Base-by-base conservation (phyloP, 139 green algal genomes). In the Edaphochlamys debaryana region DNA sequence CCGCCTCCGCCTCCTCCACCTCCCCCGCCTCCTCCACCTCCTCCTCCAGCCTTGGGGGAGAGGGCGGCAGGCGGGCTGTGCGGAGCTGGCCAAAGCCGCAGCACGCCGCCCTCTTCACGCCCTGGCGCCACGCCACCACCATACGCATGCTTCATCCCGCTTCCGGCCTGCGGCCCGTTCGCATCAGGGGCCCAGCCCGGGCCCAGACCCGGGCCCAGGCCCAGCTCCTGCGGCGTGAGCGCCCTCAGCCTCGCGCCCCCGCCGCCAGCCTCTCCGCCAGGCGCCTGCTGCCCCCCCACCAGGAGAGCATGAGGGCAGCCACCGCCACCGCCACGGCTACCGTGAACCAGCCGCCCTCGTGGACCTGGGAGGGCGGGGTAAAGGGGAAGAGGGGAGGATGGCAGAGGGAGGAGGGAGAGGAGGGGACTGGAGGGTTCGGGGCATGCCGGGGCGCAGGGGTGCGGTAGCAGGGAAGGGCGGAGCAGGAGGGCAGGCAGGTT, bases 271-370 rank as follows among this genome's bases (percentile, higher is more conserved):
- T 38, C 74, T 81, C 74, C 17, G 56, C 74, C 60, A 81, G 58
- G 1, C 74, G 74, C 1, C 74, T 29, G 60, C 74, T 71, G 74
- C 74, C 74, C 36, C 67, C 67, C 79, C 79, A 85, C 82, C 82
- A 87, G 0, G 41, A 19, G 22, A 79, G 30, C 71, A 81, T 82
- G 45, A 87, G 48, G 36, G 11, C 13, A 15, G 82, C 54, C 0
- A 78, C 62, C 6, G 20, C 72, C 29, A 32, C 30, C 4, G 73
- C 63, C 20, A 87, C 63, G 2, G 74, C 67, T 36, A 87, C 23
- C 0, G 66, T 68, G 50, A 87, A 80, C 82, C 82, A 87, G 40
- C 82, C 82, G 38, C 82, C 82, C 67, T 83, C 74, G 2, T 40
- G 58, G 0, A 81, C 40, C 74, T 81, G 74, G 36, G 19, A 36